Base-by-base conservation (phyloP, 2,329 filamentous ascomycete species). In the Aspergillus quadrilineatus region DNA sequence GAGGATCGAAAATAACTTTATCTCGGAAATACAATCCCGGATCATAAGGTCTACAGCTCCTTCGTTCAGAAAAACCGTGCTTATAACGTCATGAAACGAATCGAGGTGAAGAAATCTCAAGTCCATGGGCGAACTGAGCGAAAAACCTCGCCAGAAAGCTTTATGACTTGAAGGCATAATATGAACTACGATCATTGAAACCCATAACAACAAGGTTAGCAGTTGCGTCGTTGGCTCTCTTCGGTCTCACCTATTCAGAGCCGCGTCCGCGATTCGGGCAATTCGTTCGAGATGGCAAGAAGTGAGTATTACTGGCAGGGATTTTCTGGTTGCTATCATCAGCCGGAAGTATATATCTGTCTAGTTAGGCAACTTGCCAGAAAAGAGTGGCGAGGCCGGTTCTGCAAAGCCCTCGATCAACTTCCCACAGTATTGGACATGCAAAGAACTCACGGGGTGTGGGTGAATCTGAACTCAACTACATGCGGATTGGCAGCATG, bases 11-110 rank as follows among this genome's bases (percentile, higher is more conserved):
- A 73, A 68, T 49, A 63, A 58, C 49, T 75, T 74, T 51, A 61
- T 77, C 45, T 62, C 65, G 10, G 55, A 69, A 39, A 77, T 56
- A 77, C 73, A 14, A 71, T 76, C 51, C 72, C 74, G 1, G 69
- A 75, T 5, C 73, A 73, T 4, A 73, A 67, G 59, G 67, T 76
- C 4, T 59, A 67, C 32, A 76, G 70, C 59, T 65, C 72, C 30
- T 77, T 77, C 63, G 64, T 56, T 26, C 66, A 51, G 49, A 60
- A 60, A 29, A 36, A 36, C 9, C 28, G 28, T 26, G 28, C 49
- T 15, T 44, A 51, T 36, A 44, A 34, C 14, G 48, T 43, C n/a
- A 43, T 50, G 48, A 17, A 39, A 41, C 30, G 47, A n/a, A 28
- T 50, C 15, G 26, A 29, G 47, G 47, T 17, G 12, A 39, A 8